Evolutionary conservation across 345 rosid species (phyloP), one percentile per base, ranked within the genome.

Genomic region (Toxicodendron radicans): DNA sequence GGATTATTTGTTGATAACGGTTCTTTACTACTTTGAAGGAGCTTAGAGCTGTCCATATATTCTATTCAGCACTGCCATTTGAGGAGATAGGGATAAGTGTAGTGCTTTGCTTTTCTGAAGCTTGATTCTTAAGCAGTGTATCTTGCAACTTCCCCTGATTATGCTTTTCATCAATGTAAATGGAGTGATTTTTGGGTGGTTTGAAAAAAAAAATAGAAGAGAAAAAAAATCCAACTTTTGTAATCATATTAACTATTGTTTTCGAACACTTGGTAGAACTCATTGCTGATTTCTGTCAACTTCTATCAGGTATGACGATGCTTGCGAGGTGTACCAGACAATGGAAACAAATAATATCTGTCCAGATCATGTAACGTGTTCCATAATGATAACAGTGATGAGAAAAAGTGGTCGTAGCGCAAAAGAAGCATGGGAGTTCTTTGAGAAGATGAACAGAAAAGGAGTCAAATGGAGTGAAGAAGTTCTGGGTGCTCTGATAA

Each of bases 391-490:
- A 57, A 91, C 92, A 18, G 48, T 84, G 51, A 88, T 95, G 95
- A 91, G 91, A 78, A 88, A 82, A 79, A 76, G 67, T 46, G 89
- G 94, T n/a, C 64, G 83, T 51, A 84, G 83, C 60, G 95, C 97
- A 0, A 92, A 92, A 83, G 94, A 91, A 68, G 82, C 84, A 3
- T 92, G 97, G 97, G 90, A 87, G 30, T 84, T 88, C 77, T 89
- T 92, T 70, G 87, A 88, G 81, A 82, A 67, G 78, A 92, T 92
- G 97, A 87, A 84, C 73, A 79, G 89, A 77, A 89, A 85, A 70
- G 97, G 97, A 71, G 91, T 90, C 65, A 64, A 78, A 23, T 92
- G 97, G 95, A 91, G 87, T 83, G 78, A 81, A 35, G 95, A 92
- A 78, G 82, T 92, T 48, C 69, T 91, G 45, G 94, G 91, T 30